Base-by-base conservation (phyloP, 345 rosid species). In the Bruguiera parviflora region DNA sequence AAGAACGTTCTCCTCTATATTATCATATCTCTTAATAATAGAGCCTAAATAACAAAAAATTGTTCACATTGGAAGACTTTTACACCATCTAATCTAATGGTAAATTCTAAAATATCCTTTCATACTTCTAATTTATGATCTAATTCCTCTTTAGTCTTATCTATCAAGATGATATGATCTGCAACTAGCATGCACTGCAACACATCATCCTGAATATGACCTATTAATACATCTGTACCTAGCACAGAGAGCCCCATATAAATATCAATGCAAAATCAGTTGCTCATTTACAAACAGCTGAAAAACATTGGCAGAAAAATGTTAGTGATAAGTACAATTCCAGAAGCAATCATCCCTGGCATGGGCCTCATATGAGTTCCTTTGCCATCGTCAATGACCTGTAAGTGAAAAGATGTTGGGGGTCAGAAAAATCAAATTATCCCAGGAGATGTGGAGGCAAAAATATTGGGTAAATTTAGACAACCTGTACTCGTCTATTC, bases 321-420 rank as follows among this genome's bases (percentile, higher is more conserved):
- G 72, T 68, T 63, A 76, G 47, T 53, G 43, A 58, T 58, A 63
- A 63, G 67, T 87, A 87, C 92, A 78, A 51, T 74, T 28, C 77
- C 79, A 28, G 80, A 63, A 29, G 84, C 76, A 63, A 84, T 73
- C 87, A 87, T 82, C 71, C 85, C 82, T 0, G 86, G 86, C 92
- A 86, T 85, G 27, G 97, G 94, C 80, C 97, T 84, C 94, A 88
- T 91, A 74, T 85, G 89, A 73, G 80, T 80, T 67, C 98, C 97
- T 18, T 52, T 84, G 61, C 87, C 92, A 73, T 89, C 83, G 75
- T 85, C 91, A 49, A 93, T 93, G 67, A 93, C 94, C 98, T 93
- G 85, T 8, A 47, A 75, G 63, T 57, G 55, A 61, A 52, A 68
- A 73, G 21, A 35, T 69, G 5, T 66, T 19, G 43, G 67, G 18